Conservation (phyloP, 2,329 filamentous ascomycete genomes). For the Domatiomyces globalis region DNA sequence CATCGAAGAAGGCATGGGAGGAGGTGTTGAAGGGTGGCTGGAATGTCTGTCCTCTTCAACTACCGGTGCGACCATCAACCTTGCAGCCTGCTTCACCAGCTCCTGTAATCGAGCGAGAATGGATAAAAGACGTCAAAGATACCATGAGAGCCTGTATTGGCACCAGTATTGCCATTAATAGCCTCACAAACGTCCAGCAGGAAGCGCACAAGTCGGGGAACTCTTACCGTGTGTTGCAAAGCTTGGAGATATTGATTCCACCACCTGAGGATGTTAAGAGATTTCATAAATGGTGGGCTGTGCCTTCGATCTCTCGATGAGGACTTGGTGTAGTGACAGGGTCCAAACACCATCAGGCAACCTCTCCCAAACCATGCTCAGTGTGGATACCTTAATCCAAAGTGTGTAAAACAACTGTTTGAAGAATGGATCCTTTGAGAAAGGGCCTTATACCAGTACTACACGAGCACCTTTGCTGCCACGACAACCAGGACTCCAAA, state of each 20-base stretch:
- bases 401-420: no score
- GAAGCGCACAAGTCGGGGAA: slow-evolving; percentile 6
- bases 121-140: slow-evolving; percentile 46
- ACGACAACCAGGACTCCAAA: no score
- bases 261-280: neutral
- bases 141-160: slow-evolving; percentile 58
- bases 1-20: slow-evolving; percentile 32
- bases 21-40: slow-evolving; percentile 26
- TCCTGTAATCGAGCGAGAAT: slow-evolving; percentile 42
- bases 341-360: no score
- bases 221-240: slow-evolving; percentile 10
- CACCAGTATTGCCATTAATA: slow-evolving; percentile 49
- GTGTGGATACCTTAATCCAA: no score
- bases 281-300: slow-evolving; percentile 5
- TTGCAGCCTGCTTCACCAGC: slow-evolving; percentile 15
- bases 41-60: slow-evolving; percentile 19
- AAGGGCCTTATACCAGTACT: no score
- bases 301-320: neutral
- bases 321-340: neutral
- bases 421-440: no score
- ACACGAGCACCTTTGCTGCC: no score
- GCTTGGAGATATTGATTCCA: slow-evolving; percentile 11
- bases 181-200: slow-evolving; percentile 43
- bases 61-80: neutral
- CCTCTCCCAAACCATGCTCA: no score